Evolutionary conservation across 2,329 filamentous ascomycete species (phyloP).

Genomic region (Fusarium dimerum): DNA sequence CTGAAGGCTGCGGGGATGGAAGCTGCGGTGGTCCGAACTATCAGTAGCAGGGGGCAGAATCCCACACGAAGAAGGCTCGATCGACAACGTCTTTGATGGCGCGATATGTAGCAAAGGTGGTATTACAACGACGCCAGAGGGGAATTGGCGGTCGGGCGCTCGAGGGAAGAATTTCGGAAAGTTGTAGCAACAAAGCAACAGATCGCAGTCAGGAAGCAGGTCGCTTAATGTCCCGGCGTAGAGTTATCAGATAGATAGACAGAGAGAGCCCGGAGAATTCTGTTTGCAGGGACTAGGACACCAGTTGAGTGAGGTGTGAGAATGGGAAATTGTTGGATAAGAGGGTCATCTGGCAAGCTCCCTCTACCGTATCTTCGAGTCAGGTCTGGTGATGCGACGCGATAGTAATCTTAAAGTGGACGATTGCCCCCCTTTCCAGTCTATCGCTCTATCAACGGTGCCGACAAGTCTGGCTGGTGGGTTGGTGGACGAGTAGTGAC

Average conservation of each 20-base stretch:
- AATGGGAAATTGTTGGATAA: conserved; percentile 20
- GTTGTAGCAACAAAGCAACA: conserved; percentile 9
- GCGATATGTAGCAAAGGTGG: conserved; percentile 41
- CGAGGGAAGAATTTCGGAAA: conserved; percentile 25
- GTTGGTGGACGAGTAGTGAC: conserved; percentile 16
- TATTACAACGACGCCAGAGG: conserved; percentile 45
- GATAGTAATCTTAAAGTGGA: conserved; percentile 22
- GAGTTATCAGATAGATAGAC: conserved; percentile 5
- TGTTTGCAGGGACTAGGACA: conserved; percentile 23
- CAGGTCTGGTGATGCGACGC: conserved; percentile 24
- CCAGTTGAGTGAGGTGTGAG: conserved; percentile 21
- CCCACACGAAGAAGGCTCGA: conserved; percentile 17
- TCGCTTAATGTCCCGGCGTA: conserved; percentile 16
- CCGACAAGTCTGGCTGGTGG: conserved; percentile 13
- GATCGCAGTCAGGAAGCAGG: conserved; percentile 14
- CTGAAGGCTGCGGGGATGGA: conserved; percentile 25
- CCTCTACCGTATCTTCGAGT: conserved; percentile 21
- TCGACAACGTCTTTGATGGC: conserved; percentile 21
- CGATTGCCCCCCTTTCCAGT: conserved; percentile 30
- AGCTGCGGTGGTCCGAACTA: conserved; percentile 10
- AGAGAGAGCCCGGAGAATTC: conserved; percentile 20
- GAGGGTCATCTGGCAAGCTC: conserved; percentile 27
- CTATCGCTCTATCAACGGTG: conserved; percentile 16
- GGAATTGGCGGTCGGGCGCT: conserved; percentile 34
- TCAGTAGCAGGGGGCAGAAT: conserved; percentile 17